These are phyloP conservation scores for Amanita jacksonii DNA, from an alignment of 768 basidiomycete genomes.

Conservation along the genomic window DNA sequence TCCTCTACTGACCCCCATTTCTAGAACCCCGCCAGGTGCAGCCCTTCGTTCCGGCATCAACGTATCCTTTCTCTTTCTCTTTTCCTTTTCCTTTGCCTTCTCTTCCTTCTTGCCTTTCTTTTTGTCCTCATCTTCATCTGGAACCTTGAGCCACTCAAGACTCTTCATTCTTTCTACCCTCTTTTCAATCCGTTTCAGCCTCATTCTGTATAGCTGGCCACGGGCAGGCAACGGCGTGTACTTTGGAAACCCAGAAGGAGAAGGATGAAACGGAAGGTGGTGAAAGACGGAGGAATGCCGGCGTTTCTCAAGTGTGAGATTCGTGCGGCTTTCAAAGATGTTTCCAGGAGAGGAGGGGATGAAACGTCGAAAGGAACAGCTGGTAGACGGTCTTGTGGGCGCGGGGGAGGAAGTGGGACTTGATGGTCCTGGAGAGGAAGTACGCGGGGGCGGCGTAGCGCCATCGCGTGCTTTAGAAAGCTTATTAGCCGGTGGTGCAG, in stretches of 20 bases:
- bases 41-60: background rate
- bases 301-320: constrained; percentile 5
- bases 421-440: constrained; percentile 4
- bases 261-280: constrained; percentile 12
- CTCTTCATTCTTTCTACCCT: constrained; percentile 22
- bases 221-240: constrained; percentile 33
- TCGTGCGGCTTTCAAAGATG: background rate
- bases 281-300: constrained; percentile 8
- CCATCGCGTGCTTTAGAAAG: background rate
- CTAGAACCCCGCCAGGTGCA: constrained; percentile 1
- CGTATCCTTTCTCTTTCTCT: background rate
- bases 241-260: constrained; percentile 21
- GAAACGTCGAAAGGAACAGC: background rate
- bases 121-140: constrained; percentile 22
- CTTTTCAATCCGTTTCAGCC: constrained; percentile 21
- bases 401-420: background rate
- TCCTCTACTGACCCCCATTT: constrained; percentile 5
- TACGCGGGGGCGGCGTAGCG: constrained; percentile 1
- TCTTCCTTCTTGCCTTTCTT: constrained; percentile 11
- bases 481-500: background rate
- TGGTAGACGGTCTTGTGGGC: background rate
- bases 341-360: constrained; percentile 4
- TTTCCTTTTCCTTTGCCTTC: constrained; percentile 6
- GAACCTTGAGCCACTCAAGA: constrained; percentile 20
- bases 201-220: constrained; percentile 26